Conservation (phyloP, 2,329 filamentous ascomycete genomes). For the Pestalotiopsis sp. region DNA sequence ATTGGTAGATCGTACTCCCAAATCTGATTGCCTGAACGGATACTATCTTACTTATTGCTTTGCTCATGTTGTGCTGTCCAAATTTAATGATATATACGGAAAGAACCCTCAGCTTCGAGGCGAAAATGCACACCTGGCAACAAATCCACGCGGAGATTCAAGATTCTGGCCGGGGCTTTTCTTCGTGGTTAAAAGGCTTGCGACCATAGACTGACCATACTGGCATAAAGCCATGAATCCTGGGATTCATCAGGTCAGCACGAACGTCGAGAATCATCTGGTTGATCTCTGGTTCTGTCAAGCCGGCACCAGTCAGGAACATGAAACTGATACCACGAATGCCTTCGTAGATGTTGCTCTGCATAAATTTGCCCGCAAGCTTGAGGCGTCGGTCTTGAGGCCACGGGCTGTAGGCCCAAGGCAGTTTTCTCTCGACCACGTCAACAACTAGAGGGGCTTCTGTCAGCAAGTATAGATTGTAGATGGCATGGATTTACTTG, state of each 20-base stretch:
- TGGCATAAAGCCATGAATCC: neutral
- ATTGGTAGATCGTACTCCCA: neutral
- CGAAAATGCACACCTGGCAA: neutral
- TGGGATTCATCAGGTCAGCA: neutral
- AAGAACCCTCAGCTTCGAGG: neutral
- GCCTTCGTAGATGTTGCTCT: slow-evolving; percentile 11
- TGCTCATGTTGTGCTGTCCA: neutral
- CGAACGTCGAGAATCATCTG: neutral
- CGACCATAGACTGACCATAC: slow-evolving; percentile 1
- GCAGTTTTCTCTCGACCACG: slow-evolving; percentile 5
- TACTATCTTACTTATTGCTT: neutral
- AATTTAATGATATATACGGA: neutral
- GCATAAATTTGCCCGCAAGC: slow-evolving; percentile 8
- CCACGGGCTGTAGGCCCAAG: slow-evolving; percentile 3
- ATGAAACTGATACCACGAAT: slow-evolving; percentile 9
- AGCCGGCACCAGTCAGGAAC: slow-evolving; percentile 5
- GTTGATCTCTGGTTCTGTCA: slow-evolving; percentile 1
- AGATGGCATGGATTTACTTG: slow-evolving; percentile 1
- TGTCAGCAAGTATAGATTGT: neutral
- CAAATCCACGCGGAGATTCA: neutral
- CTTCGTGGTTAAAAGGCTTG: slow-evolving; percentile 4
- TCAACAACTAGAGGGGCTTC: slow-evolving; percentile 4
- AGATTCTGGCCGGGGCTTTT: neutral
- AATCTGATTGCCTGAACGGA: neutral
- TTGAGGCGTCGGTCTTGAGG: neutral